Evolutionary conservation across 352 stramenopile genomes (phyloP), one percentile per base, ranked within the genome.

Genomic region (Pythium volutum): DNA sequence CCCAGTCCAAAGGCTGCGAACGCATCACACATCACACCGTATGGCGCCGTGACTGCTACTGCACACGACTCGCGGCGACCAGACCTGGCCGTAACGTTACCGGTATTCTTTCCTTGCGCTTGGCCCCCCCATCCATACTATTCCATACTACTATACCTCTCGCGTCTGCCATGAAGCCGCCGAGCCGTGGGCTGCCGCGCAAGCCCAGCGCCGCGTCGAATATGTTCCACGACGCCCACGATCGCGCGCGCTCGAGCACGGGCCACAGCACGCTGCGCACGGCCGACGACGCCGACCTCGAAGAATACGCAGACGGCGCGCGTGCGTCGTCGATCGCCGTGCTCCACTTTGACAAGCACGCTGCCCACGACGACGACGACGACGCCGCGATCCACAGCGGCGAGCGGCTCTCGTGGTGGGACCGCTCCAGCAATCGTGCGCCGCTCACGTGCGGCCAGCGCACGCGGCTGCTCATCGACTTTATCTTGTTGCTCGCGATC

Each of bases 401-500:
- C 43, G 54, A 51, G 47, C 29, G 50, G 42, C 60, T 54, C 47
- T 62, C 55, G 55, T 62, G 53, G 55, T 59, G 54, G 54, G 61
- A 47, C 22, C 42, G 43, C 14, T 49, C 45, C 25, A 53, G 34
- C 22, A 15, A 43, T 5, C 11, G 27, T 26, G 39, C 18, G 29
- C 46, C 48, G 8, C 26, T 47, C 25, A 49, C 45, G 33, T 58
- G 54, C 71, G 47, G 50, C 10, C 59, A 77, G 52, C 42, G 77
- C 25, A 9, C 61, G n/a, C 64, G 71, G 16, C 22, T 79, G 3
- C 38, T 23, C 4, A 59, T 82, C 26, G 71, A 86, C 65, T 59
- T 68, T 4, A 12, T 79, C 22, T 22, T 82, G 38, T 36, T 89
- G 4, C 23, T 77, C 10, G 71, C 42, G 14, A 50, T 77, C 0